Evolutionary conservation across 805 yeast species (phyloP).

Genomic region (Wickerhamiella azymoides): DNA sequence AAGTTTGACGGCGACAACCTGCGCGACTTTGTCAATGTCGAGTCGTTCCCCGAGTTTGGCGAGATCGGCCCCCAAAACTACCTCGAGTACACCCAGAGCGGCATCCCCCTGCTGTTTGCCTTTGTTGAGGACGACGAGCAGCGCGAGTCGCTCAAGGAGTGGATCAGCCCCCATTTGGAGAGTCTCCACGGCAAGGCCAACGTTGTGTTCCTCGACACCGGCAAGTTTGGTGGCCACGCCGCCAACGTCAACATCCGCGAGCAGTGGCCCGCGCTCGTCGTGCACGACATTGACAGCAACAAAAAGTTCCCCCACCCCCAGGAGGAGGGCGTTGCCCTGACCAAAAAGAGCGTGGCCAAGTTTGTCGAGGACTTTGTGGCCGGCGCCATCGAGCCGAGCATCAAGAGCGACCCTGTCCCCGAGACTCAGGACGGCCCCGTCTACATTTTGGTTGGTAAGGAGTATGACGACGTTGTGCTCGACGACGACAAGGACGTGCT

Average conservation of each 20-base stretch:
- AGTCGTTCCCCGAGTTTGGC: constrained; percentile 72
- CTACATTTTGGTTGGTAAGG: constrained; percentile 66
- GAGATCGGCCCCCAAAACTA: constrained; percentile 75
- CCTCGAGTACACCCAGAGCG: constrained; percentile 54
- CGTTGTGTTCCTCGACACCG: constrained; percentile 81
- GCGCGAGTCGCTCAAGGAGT: constrained; percentile 39
- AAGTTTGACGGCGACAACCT: constrained; percentile 27
- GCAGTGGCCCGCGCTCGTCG: constrained; percentile 78
- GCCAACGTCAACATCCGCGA: constrained; percentile 64
- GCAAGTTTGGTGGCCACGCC: constrained; percentile 72
- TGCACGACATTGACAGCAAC: constrained; percentile 58
- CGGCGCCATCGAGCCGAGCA: constrained; percentile 55
- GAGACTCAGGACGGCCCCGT: constrained; percentile 60
- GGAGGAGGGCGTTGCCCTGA: constrained; percentile 28
- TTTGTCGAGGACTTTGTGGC: constrained; percentile 50
- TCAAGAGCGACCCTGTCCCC: constrained; percentile 81
- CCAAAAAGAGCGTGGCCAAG: constrained; percentile 39
- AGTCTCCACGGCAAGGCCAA: constrained; percentile 64
- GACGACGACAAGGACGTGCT: constrained; percentile 57
- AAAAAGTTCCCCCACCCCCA: constrained; percentile 70
- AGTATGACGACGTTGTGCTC: constrained; percentile 54
- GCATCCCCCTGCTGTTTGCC: constrained; percentile 73
- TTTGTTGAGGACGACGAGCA: constrained; percentile 63
- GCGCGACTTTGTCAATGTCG: constrained; percentile 38
- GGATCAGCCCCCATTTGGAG: constrained; percentile 53